phyloP scores from a whole-genome alignment of 805 yeast genomes.

The Geotrichum ghanense region DNA sequence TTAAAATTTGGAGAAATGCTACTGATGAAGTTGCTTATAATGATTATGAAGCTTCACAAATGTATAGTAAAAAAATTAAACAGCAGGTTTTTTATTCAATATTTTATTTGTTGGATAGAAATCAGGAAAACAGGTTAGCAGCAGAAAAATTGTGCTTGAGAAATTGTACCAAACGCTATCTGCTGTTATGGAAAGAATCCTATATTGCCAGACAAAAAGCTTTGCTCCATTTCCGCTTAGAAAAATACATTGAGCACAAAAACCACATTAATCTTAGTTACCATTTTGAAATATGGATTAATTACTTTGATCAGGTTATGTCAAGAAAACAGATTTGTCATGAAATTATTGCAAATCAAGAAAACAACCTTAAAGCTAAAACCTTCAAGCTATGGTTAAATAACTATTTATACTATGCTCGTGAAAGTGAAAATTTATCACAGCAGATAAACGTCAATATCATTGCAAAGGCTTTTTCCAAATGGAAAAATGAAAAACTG shows the following conservation, averaged over 20 bases:
- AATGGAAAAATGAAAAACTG: conserved; percentile 4
- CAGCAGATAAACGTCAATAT: background rate
- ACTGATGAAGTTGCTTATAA: background rate
- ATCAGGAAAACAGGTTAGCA: background rate
- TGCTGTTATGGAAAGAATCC: background rate
- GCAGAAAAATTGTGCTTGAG: background rate
- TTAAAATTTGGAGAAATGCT: background rate
- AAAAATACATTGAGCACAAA: background rate
- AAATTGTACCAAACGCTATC: background rate
- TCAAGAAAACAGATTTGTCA: background rate
- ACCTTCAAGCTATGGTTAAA: too few species aligned
- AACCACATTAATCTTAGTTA: background rate
- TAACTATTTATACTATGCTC: too few species aligned
- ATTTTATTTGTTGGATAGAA: background rate
- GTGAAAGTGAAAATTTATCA: conserved; percentile 6
- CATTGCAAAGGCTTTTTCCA: conserved; percentile 1
- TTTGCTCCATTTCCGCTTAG: background rate
- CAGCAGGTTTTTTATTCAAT: background rate
- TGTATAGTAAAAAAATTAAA: background rate
- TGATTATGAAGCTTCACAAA: background rate
- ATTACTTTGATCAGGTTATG: too few species aligned
- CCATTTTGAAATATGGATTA: background rate
- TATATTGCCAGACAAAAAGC: background rate
- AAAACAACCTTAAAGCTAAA: too few species aligned
- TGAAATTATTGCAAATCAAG: too few species aligned